Base-by-base conservation (phyloP, 768 basidiomycete species). In the Mycena vulgaris region DNA sequence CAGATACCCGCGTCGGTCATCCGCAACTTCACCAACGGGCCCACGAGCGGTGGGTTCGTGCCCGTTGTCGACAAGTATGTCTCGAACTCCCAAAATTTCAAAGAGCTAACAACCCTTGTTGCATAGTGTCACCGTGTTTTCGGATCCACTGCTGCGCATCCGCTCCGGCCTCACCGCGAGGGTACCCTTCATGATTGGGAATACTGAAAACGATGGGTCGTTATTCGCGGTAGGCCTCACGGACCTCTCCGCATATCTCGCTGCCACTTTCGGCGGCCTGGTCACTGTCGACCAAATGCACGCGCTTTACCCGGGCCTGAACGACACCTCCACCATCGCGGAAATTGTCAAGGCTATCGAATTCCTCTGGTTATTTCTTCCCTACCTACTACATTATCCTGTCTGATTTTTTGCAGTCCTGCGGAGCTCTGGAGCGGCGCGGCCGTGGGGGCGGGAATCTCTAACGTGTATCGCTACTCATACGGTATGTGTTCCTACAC, bases 241-340 rank as follows among this genome's bases (percentile, higher is more conserved):
- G 2, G 33, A 71, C 31, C 74, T 75, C 33, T 10, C 74, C 11
- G 65, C 62, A 2, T 76, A 59, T 42, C 69, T 76, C 30, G 16
- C 16, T 7, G 33, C 30, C 2, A 45, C n/a, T 13, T 42, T 68
- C 37, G 66, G n/a, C 2, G 42, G 53, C 9, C 45, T 62, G 11
- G 65, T 76, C 23, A 66, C 66, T 31, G 16, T 61, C 7, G 64
- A 27, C 16, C 9, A 71, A 19, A 69, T 76, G 25, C 62, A 66
- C 33, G 56, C 72, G 28, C 56, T 75, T 21, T 76, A 76, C 61
- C 72, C 75, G 14, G 74, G 75, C 25, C n/a, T 76, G 39, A 75
- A 65, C 33, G 74, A 73, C 51, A 30, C 58, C 16, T 25, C 33
- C 17, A 61, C 71, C 31, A 75, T 76, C 23, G 35, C 71, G 4